Evolutionary conservation across 78 protist species (phyloP).

Genomic region (Planoprotostelium fungivorum): DNA sequence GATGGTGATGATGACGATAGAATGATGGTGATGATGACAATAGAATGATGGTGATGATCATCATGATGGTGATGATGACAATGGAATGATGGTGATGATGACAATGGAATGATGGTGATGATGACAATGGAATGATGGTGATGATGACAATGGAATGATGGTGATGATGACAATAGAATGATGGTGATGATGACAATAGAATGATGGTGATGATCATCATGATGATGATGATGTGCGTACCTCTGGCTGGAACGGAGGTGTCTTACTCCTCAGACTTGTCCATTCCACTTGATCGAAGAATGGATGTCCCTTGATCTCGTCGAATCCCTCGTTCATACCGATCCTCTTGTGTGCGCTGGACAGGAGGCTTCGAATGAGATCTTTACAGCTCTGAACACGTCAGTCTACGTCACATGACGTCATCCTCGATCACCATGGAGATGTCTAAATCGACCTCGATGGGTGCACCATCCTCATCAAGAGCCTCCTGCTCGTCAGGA

Average conservation of each 20-base stretch:
- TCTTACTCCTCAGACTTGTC: slow-evolving; percentile 41
- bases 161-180: too few relatives aligned
- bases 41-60: too few relatives aligned
- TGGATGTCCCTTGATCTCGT: slow-evolving; percentile 77
- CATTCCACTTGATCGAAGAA: slow-evolving; percentile 86
- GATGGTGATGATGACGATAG: too few relatives aligned
- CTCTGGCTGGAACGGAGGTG: slow-evolving; percentile 59
- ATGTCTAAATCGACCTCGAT: slow-evolving; percentile 13
- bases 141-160: too few relatives aligned
- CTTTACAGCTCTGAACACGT: not conserved
- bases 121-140: too few relatives aligned
- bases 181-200: too few relatives aligned
- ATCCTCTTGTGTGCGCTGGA: not conserved
- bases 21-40: too few relatives aligned
- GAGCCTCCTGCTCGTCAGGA: not conserved
- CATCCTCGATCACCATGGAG: slow-evolving; percentile 38
- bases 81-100: too few relatives aligned
- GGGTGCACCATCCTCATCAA: slow-evolving; percentile 5
- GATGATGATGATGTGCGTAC: too few relatives aligned
- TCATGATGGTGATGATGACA: too few relatives aligned
- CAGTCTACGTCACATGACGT: slow-evolving; percentile 21
- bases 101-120: too few relatives aligned
- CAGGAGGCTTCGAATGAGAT: not conserved
- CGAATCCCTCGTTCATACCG: slow-evolving; percentile 23
- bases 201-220: too few relatives aligned